These are phyloP conservation scores for Juncus effusus DNA, from an alignment of 176 grass and related monocot species.

Conservation along the genomic window DNA sequence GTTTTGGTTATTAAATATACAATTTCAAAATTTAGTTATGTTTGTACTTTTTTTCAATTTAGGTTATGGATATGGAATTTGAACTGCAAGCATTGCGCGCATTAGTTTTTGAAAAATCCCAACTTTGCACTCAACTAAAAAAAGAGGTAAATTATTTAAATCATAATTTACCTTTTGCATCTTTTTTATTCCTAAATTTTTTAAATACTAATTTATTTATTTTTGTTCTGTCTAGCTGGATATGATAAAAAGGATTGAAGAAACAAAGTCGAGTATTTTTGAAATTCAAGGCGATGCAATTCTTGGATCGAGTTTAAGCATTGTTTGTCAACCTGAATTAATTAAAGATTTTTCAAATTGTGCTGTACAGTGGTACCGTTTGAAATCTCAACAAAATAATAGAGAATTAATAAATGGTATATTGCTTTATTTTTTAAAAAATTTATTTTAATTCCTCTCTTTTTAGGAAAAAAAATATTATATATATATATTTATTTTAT, in stretches of 20 bases:
- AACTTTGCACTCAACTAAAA: slow-evolving; percentile 81
- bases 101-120: slow-evolving; percentile 71
- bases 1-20: background rate
- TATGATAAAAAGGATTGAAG: slow-evolving; percentile 74
- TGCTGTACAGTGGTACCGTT: slow-evolving; percentile 70
- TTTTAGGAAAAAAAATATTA: background rate
- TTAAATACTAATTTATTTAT: slow-evolving; percentile 2
- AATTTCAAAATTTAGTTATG: slow-evolving; percentile 8
- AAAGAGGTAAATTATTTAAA: slow-evolving; percentile 55
- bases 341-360: slow-evolving; percentile 47
- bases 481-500: background rate
- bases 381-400: slow-evolving; percentile 48
- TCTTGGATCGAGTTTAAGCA: slow-evolving; percentile 66
- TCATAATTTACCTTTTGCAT: background rate
- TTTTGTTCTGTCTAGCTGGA: slow-evolving; percentile 51
- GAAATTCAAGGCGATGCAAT: slow-evolving; percentile 71
- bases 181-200: background rate
- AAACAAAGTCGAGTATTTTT: slow-evolving; percentile 53
- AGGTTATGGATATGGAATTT: slow-evolving; percentile 97
- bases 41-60: slow-evolving; percentile 4
- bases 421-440: background rate
- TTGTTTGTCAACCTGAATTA: slow-evolving; percentile 59
- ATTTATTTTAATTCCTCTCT: slow-evolving; percentile 4
- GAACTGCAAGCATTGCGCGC: slow-evolving; percentile 68
- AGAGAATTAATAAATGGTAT: slow-evolving; percentile 71